Base-by-base conservation (phyloP, 306 rosid genomes). In the Glycyrrhiza uralensis region DNA sequence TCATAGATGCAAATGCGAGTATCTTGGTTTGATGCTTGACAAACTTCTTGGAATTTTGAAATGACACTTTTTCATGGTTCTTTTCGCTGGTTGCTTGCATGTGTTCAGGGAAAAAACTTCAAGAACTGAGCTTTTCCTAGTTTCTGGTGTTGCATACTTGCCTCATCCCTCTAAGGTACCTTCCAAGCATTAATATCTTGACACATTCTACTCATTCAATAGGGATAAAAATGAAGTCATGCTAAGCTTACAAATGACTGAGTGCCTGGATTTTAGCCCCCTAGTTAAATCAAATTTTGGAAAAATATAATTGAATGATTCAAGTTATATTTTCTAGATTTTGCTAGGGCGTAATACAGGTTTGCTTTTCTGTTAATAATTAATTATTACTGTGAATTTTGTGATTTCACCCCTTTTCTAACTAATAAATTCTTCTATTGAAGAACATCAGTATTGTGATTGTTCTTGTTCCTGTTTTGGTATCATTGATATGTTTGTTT, bases 91-190 rank as follows among this genome's bases (percentile, higher is more conserved):
- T 81, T 65, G 38, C 76, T 81, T 78, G 35, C 54, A 52, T 72
- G 33, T 64, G 20, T 24, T 44, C 85, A 91, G 97, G 83, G 82
- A 56, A 60, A 46, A 71, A 42, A 14, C 38, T 50, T 60, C 75
- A 50, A 74, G 75, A 32, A 29, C 74, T 0, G 76, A 77, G 63
- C 75, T 85, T 55, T 63, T 68, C 72, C 71, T 87, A 22, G 55
- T 74, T 42, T 82, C 86, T 47, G 84, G 87, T 44, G 96, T 84
- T 82, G 91, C 88, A 42, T 80, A 46, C 72, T 72, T 88, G 84
- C 88, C 85, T 13, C 89, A 83, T 87, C 89, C 96, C 76, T 78
- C 90, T 13, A 85, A 80, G 97, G 96, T 88, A 82, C 70, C 58
- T 71, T 81, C 74, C 51, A 44, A 32, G 56, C 29, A 36, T 14